Base-by-base conservation (phyloP, 2,329 filamentous ascomycete genomes). In the Colletotrichum sp. region DNA sequence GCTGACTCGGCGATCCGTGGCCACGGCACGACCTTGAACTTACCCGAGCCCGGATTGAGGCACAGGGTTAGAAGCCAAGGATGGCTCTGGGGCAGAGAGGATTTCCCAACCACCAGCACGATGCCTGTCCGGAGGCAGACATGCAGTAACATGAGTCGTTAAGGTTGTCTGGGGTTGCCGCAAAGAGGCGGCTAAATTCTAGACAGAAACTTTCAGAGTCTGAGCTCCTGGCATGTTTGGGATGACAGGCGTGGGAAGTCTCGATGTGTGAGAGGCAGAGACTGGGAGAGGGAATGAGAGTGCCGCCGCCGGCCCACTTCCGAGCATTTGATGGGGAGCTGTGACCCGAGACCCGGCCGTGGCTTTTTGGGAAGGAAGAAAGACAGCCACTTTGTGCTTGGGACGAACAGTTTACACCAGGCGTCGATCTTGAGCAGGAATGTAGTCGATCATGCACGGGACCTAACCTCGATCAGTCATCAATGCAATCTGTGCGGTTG, bases 121-220 rank as follows among this genome's bases (percentile, higher is more conserved):
- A 52, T 63, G 63, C 39, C 63, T 68, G 63, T 63, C 60, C 39
- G 59, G 8, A 65, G 16, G 65, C 55, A 63, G 70, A 76, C 13
- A 76, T 60, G 70, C 64, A 59, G 44, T 60, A 34, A 44, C 71
- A 68, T 74, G 65, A 74, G 59, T 76, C 74, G 70, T 69, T 39
- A 76, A 69, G 71, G 57, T 69, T 76, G 74, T 65, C 74, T 74
- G 32, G 64, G 57, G 65, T 57, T 76, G 69, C 63, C 32, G 63
- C 69, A 72, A 59, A 28, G 44, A 68, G 55, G 26, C 68, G 39
- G 26, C 32, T 34, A 68, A 64, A 52, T 68, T 52, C 24, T 16
- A 60, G n/a, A 55, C 44, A 60, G 49, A 16, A 68, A 52, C 71
- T 66, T 28, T 62, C 24, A 49, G 59, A 30, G 64, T 30, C 70